Conservation (phyloP, 176 grass and related monocot species). For the Avena insularis region DNA sequence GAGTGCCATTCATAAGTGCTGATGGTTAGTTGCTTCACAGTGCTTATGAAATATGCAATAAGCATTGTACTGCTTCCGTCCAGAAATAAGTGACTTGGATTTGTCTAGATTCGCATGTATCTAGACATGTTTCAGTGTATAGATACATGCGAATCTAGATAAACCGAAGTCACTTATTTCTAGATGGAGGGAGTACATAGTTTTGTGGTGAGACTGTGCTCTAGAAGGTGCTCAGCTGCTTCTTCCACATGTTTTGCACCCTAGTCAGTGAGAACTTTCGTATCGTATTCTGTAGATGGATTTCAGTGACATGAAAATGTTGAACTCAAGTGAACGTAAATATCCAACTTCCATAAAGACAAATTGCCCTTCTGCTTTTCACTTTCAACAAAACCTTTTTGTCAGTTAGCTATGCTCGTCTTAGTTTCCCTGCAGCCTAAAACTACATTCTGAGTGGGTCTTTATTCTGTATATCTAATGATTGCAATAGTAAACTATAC, state of each 20-base stretch:
- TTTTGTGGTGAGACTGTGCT: not conserved
- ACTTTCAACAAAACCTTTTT: not conserved
- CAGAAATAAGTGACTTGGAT: no score
- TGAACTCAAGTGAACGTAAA: not conserved
- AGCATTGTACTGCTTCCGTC: not conserved
- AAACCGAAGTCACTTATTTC: no score
- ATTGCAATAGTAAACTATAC: not conserved
- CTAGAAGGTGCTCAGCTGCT: not conserved
- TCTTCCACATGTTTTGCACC: not conserved
- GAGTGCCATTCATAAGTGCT: not conserved
- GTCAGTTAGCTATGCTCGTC: not conserved
- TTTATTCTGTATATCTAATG: conserved; percentile 3
- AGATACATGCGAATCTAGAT: no score
- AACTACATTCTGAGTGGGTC: not conserved
- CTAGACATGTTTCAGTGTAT: no score
- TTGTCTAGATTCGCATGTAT: no score
- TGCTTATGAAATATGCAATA: not conserved
- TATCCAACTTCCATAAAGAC: not conserved
- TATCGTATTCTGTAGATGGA: not conserved
- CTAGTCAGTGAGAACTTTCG: not conserved
- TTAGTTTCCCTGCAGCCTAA: not conserved
- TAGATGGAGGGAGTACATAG: not conserved
- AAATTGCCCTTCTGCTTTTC: not conserved
- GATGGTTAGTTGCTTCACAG: not conserved
- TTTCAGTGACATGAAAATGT: not conserved